Conservation (phyloP, 495 filamentous ascomycete genomes). For the Xanthoparmelia taractica region DNA sequence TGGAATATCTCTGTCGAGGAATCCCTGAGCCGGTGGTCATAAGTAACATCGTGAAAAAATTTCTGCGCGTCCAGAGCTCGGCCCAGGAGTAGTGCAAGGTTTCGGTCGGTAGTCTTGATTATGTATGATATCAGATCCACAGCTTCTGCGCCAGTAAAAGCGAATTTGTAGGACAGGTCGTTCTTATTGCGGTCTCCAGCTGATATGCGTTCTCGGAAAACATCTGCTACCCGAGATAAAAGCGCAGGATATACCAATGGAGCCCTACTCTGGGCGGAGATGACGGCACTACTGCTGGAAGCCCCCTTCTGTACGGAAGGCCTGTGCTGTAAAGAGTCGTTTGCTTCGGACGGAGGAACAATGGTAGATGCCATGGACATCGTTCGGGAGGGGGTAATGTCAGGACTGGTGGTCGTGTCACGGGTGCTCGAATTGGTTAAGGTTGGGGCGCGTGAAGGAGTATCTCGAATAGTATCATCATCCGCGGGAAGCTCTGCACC, state of each 20-base stretch:
- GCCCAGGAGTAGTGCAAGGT: constrained; percentile 87
- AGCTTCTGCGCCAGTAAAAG: constrained; percentile 89
- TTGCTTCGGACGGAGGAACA: constrained; percentile 40
- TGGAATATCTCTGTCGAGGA: constrained; percentile 88
- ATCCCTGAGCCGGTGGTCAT: constrained; percentile 91
- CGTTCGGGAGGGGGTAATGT: constrained; percentile 43
- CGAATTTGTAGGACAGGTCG: constrained; percentile 91
- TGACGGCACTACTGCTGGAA: constrained; percentile 34
- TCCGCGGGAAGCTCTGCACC: constrained; percentile 31
- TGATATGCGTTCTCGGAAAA: constrained; percentile 76
- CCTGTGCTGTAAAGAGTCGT: constrained; percentile 38
- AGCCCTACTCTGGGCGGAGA: constrained; percentile 49
- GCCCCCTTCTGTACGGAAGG: constrained; percentile 40
- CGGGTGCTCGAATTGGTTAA: constrained; percentile 26
- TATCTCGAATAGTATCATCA: constrained; percentile 30
- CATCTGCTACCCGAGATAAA: constrained; percentile 81
- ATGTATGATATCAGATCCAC: constrained; percentile 92
- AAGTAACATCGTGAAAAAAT: constrained; percentile 99
- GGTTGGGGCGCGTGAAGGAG: constrained; percentile 32
- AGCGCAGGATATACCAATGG: constrained; percentile 90
- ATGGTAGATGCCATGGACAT: constrained; percentile 91
- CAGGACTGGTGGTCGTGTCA: constrained; percentile 31
- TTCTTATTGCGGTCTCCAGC: constrained; percentile 89
- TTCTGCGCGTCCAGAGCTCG: constrained; percentile 95
- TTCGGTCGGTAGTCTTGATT: constrained; percentile 93